A percentile compares a stretch with the other conserved stretches of the same genome.
Evolutionary conservation across 257 asterid species (phyloP).

Genomic region (Fraxinus excelsior): DNA sequence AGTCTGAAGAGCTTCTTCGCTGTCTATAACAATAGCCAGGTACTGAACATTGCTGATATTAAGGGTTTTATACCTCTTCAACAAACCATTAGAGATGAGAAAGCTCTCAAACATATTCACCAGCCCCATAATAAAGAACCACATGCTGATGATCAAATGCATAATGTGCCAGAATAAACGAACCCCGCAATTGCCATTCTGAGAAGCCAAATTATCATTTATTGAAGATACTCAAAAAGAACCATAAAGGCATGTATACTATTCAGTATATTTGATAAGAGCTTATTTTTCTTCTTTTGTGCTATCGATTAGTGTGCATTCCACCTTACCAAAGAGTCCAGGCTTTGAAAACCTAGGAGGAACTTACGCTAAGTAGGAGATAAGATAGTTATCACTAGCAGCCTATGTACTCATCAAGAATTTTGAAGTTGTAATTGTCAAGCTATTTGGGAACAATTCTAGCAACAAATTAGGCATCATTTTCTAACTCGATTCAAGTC

Average conservation of each 20-base stretch:
- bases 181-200: slow-evolving; percentile 58
- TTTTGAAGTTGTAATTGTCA: neutral
- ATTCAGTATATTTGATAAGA: neutral
- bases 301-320: too few relatives aligned
- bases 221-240: neutral
- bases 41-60: too few relatives aligned
- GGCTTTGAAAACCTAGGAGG: neutral
- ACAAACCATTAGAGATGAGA: too few relatives aligned
- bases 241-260: neutral
- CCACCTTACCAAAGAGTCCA: neutral
- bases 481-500: neutral
- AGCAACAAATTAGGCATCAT: neutral
- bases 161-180: slow-evolving; percentile 59
- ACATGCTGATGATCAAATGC: slow-evolving; percentile 65
- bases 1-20: too few relatives aligned
- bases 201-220: slow-evolving; percentile 31
- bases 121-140: slow-evolving; percentile 56
- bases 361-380: neutral
- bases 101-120: slow-evolving; percentile 60
- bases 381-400: too few relatives aligned
- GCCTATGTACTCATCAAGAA: neutral
- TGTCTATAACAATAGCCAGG: too few relatives aligned
- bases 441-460: neutral
- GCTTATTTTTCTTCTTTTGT: neutral
- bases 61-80: too few relatives aligned